phyloP scores from a whole-genome alignment of 2,329 filamentous ascomycete genomes.

The Drechslerella dactyloides region DNA sequence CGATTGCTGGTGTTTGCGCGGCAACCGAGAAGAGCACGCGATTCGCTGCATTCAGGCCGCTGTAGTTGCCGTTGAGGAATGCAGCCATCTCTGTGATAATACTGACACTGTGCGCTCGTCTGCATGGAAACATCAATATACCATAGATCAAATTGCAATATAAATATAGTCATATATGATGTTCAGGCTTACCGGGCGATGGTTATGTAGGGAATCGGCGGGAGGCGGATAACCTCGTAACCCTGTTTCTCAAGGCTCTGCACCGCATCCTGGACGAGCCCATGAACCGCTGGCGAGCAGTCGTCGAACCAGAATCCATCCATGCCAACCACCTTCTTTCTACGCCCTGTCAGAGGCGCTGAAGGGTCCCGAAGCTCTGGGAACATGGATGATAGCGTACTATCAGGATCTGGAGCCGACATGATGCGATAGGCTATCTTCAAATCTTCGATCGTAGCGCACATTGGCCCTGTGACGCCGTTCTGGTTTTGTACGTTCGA shows the following conservation, averaged over 20 bases:
- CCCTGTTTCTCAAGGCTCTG: constrained; percentile 65
- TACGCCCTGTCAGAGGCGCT: constrained; percentile 56
- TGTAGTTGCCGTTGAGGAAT: constrained; percentile 60
- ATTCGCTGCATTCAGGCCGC: constrained; percentile 70
- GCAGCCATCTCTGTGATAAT: constrained; percentile 74
- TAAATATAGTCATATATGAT: background rate
- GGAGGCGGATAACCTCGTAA: constrained; percentile 67
- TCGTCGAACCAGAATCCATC: constrained; percentile 71
- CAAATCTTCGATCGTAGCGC: constrained; percentile 76
- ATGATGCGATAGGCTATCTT: constrained; percentile 82
- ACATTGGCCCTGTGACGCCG: constrained; percentile 75
- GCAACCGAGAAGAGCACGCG: constrained; percentile 72
- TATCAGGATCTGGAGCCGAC: constrained; percentile 71
- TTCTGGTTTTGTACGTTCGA: constrained; percentile 20
- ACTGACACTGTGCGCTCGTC: constrained; percentile 76
- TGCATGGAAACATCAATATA: constrained; percentile 61
- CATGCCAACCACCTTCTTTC: constrained; percentile 72
- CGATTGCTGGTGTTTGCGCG: constrained; percentile 69
- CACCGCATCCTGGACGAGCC: constrained; percentile 65
- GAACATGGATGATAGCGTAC: constrained; percentile 69
- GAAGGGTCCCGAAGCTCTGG: constrained; percentile 63
- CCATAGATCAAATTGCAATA: background rate
- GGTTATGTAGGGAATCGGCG: constrained; percentile 64
- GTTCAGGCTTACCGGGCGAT: constrained; percentile 25
- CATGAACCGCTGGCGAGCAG: constrained; percentile 69